Base-by-base conservation (phyloP, 441 rosid genomes). In the Melastoma candidum region DNA sequence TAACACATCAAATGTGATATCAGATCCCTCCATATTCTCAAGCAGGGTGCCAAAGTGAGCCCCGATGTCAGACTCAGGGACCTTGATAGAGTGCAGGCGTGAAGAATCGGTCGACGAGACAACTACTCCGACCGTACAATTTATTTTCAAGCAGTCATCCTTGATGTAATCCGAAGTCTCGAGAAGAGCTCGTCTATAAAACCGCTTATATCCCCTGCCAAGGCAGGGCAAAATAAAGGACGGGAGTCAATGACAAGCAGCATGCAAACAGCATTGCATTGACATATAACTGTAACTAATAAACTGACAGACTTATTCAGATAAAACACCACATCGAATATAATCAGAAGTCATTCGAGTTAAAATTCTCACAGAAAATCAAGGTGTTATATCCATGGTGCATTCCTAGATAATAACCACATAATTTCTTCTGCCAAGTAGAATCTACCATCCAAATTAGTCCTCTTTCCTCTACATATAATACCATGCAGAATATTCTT, bases 91-190 rank as follows among this genome's bases (percentile, higher is more conserved):
- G 52, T 68, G 71, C 45, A 71, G 67, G 14, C 64, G 68, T 0
- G 81, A 53, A 59, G 77, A 60, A 17, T 78, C 73, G 50, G 61
- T 65, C 0, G 78, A 68, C 1, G 81, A 75, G 14, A 73, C 71
- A 44, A 78, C 84, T 3, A 78, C 81, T 46, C 84, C 84, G 52
- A 78, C 81, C 8, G 84, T 78, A 63, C 81, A 78, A 61, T 73
- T 67, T 46, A 78, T 73, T 64, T 75, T 73, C 66, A 78, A 66
- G 68, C 81, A 78, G 63, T 78, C 84, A 59, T 76, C 68, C 72
- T 71, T 76, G 3, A 78, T 66, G 54, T 54, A 78, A 58, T 78
- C 81, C 0, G 84, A 78, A 4, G 81, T 67, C 48, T 78, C 81
- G 24, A 76, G 77, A 68, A 66, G 36, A 26, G 77, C 27, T 11